phyloP scores from a whole-genome alignment of 305 asterid genomes.

The Solanum chacoense region DNA sequence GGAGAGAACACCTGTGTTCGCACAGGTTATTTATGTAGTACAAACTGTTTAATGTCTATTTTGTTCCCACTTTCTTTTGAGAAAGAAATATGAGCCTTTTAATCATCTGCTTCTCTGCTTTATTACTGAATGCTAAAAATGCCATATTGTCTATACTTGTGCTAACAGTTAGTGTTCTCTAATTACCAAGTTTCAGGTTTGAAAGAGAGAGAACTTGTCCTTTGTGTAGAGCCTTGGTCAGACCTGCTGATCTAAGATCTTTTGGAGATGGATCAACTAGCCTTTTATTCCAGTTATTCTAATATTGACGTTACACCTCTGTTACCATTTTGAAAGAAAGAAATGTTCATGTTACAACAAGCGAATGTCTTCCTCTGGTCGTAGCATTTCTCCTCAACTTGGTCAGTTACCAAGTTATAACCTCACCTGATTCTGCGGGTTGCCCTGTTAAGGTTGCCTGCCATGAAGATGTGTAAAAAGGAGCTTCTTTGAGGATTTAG shows the following conservation, averaged over 20 bases:
- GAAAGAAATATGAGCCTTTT: neutral
- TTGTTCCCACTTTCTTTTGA: neutral
- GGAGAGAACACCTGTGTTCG: neutral
- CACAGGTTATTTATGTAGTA: neutral
- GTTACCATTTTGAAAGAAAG: neutral
- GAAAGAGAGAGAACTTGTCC: slow-evolving; percentile 43
- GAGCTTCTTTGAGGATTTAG: neutral
- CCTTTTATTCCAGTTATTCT: slow-evolving; percentile 28
- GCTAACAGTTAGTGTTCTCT: neutral
- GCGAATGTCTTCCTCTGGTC: neutral
- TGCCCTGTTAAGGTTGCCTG: neutral
- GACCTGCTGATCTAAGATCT: slow-evolving; percentile 30
- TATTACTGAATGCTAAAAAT: neutral
- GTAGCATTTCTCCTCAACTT: neutral
- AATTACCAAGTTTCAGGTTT: slow-evolving; percentile 20
- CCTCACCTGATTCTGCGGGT: neutral
- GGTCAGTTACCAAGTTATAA: neutral
- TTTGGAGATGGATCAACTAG: slow-evolving; percentile 41
- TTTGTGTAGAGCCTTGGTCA: slow-evolving; percentile 33
- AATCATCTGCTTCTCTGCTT: neutral
- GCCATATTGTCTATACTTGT: neutral
- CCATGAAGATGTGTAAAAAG: neutral
- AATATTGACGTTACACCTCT: neutral
- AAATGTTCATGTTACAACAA: neutral
- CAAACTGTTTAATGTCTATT: neutral